These are phyloP conservation scores for Wickerhamiella cacticola DNA, from an alignment of 805 yeast genomes.

Conservation along the genomic window DNA sequence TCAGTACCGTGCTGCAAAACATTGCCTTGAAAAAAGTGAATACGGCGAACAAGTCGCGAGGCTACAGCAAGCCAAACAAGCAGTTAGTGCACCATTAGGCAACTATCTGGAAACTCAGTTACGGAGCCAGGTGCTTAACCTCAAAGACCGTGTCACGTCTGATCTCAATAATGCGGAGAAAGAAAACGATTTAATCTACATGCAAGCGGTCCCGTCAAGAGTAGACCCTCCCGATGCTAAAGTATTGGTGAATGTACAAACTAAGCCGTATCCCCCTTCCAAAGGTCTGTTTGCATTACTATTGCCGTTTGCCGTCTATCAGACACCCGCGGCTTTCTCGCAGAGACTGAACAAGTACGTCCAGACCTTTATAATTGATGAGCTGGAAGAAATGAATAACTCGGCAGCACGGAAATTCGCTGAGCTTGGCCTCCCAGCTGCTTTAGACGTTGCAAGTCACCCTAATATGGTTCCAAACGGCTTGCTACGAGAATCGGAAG, in stretches of 20 bases:
- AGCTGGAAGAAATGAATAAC: slow-evolving; percentile 22
- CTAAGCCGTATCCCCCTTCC: neutral
- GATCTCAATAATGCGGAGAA: slow-evolving; percentile 46
- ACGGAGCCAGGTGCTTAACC: slow-evolving; percentile 35
- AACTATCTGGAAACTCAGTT: slow-evolving; percentile 28
- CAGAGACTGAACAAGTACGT: slow-evolving; percentile 52
- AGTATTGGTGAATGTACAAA: neutral
- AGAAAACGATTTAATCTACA: slow-evolving; percentile 71
- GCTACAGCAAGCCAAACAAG: slow-evolving; percentile 32
- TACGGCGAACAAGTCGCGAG: slow-evolving; percentile 65
- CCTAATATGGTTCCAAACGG: slow-evolving; percentile 48
- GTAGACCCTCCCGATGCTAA: slow-evolving; percentile 25
- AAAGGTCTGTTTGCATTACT: slow-evolving; percentile 41
- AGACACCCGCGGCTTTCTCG: slow-evolving; percentile 52
- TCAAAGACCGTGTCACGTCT: slow-evolving; percentile 38
- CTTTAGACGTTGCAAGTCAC: slow-evolving; percentile 47
- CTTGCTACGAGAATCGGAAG: slow-evolving; percentile 43
- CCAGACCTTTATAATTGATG: slow-evolving; percentile 31
- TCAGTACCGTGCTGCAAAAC: slow-evolving; percentile 46
- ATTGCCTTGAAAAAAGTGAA: slow-evolving; percentile 36
- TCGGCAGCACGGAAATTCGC: slow-evolving; percentile 27
- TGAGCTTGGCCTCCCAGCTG: slow-evolving; percentile 45
- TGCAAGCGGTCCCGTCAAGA: slow-evolving; percentile 47
- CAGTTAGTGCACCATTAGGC: slow-evolving; percentile 28
- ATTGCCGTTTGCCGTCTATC: slow-evolving; percentile 55